Evolutionary conservation across 2,329 filamentous ascomycete genomes (phyloP).

Genomic region (Periconia macrospinosa): DNA sequence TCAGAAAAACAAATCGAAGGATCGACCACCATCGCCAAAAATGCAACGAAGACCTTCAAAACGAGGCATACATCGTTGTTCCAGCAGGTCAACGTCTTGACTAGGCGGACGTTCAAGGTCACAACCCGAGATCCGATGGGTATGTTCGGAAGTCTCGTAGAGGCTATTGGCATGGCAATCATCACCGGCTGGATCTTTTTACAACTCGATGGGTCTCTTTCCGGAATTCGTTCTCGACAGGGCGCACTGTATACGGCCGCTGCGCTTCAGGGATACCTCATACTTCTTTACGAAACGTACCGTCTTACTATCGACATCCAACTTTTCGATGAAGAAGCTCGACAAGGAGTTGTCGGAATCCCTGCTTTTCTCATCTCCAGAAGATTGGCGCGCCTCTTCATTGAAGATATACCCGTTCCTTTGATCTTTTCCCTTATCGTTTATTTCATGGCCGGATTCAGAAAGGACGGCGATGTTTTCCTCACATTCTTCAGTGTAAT

Average conservation of each 20-base stretch:
- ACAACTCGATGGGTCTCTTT: slow-evolving; percentile 63
- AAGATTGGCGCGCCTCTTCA: slow-evolving; percentile 66
- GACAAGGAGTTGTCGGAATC: slow-evolving; percentile 71
- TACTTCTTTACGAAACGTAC: slow-evolving; percentile 75
- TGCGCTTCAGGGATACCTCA: slow-evolving; percentile 74
- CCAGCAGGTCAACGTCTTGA: slow-evolving; percentile 68
- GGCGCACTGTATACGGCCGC: slow-evolving; percentile 73
- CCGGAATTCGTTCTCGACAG: slow-evolving; percentile 73
- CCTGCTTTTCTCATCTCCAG: slow-evolving; percentile 71
- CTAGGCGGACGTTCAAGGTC: slow-evolving; percentile 68
- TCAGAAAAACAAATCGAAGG: slow-evolving; percentile 16
- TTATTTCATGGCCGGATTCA: slow-evolving; percentile 79
- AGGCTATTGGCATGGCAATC: slow-evolving; percentile 71
- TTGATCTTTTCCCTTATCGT: slow-evolving; percentile 70
- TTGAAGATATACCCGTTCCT: slow-evolving; percentile 74
- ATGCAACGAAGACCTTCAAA: slow-evolving; percentile 12
- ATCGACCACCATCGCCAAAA: slow-evolving; percentile 2
- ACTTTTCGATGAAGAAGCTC: slow-evolving; percentile 74
- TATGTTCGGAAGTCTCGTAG: slow-evolving; percentile 69
- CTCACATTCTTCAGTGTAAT: slow-evolving; percentile 72
- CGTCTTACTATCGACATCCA: slow-evolving; percentile 74
- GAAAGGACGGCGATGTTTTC: slow-evolving; percentile 64
- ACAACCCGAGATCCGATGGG: slow-evolving; percentile 78
- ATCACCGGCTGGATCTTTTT: slow-evolving; percentile 75
- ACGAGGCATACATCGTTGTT: slow-evolving; percentile 58